Percentiles rank a stretch among this genome's conserved stretches.
Evolutionary conservation across 495 filamentous ascomycete genomes (phyloP).

Genomic region (Aspergillus ellipticus): DNA sequence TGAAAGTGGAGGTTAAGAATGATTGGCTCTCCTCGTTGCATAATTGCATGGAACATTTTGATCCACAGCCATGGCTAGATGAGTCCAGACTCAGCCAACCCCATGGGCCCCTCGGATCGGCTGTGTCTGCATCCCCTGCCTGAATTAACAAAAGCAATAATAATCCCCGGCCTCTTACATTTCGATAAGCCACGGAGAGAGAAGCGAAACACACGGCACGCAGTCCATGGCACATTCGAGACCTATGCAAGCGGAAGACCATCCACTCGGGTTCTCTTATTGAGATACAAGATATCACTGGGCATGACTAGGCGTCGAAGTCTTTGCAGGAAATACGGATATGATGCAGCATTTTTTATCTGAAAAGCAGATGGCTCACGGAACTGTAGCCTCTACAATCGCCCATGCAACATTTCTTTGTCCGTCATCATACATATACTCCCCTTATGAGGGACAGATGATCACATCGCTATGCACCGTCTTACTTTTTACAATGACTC

Average conservation of each 20-base stretch:
- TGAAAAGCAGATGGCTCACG: neutral
- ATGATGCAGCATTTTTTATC: neutral
- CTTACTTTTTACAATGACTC: neutral
- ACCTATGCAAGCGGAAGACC: neutral
- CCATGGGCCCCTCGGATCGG: neutral
- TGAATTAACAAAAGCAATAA: neutral
- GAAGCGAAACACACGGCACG: neutral
- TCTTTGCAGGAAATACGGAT: neutral
- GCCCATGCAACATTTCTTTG: neutral
- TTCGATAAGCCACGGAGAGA: neutral
- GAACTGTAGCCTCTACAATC: neutral
- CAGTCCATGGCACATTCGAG: neutral
- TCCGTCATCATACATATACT: neutral
- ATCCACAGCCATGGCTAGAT: slow-evolving; percentile 1
- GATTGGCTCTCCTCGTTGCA: neutral
- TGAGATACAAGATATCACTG: neutral
- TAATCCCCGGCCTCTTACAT: neutral
- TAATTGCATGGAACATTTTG: neutral
- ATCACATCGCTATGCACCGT: neutral
- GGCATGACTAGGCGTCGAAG: neutral
- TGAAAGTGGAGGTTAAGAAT: neutral
- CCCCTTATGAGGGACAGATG: neutral
- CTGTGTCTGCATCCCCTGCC: neutral
- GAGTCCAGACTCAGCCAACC: slow-evolving; percentile 6
- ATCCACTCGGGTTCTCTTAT: neutral